Base-by-base conservation (phyloP, 78 protist species). In the Chrysochromulina parva region DNA sequence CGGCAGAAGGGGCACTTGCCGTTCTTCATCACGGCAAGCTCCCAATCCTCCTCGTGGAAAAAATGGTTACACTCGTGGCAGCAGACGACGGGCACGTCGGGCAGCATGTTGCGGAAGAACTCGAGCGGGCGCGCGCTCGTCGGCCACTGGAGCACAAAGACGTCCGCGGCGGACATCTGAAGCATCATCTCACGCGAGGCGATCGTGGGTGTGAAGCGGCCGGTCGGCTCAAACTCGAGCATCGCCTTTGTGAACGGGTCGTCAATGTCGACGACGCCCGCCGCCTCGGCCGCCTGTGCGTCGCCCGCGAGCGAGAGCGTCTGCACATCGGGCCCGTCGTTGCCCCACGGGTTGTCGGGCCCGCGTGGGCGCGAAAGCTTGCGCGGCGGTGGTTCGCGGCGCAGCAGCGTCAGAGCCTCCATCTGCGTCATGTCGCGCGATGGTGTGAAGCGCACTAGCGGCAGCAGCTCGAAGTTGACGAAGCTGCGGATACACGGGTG, bases 11-110 rank as follows among this genome's bases (percentile, higher is more conserved):
- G 94, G 76, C 95, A 93, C 5, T 38, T 1, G 59, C 58, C 53
- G 28, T 53, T 91, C 78, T 88, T 3, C 62, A 94, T 48, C 52
- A 22, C 28, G 10, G 93, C 93, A 11, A 71, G 13, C 87, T 87
- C 92, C 80, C 87, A 94, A 20, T 94, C 95, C 57, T 91, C 95
- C 22, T 91, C 94, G 82, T 89, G 91, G 93, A 94, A 94, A 53
- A 94, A 94, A 90, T 82, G 94, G 76, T 82, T 28, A 88, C 95
- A 94, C 13, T 85, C 22, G 60, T 78, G 48, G 89, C 94, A 94
- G 28, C 78, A 28, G 9, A 54, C 48, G 69, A 94, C 53, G 11
- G 92, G 90, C 0, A 90, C 69, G 71, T 91, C 95, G 17, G 95
- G 92, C 58, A 94, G 48, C 82, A 92, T 74, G 71, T 52, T 74